phyloP scores from a whole-genome alignment of 140 eudicot genomes.

The Stevia rebaudiana region DNA sequence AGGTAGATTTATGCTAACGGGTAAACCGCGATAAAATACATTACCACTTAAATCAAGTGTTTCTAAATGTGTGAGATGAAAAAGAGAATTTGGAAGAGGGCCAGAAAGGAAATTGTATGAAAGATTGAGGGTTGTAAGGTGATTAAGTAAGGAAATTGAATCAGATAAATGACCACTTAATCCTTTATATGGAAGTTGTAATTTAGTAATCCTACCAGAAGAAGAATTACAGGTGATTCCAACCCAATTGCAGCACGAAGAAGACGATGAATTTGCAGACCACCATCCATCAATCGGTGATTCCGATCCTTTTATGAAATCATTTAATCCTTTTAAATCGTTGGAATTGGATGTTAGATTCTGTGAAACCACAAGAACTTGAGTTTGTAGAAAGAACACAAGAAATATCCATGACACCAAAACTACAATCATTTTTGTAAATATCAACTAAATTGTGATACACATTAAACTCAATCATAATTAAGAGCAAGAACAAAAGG shows the following conservation, averaged over 20 bases:
- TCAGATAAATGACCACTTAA: constrained; percentile 28
- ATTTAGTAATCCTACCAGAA: constrained; percentile 35
- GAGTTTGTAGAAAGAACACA: constrained; percentile 13
- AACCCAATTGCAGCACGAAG: constrained; percentile 47
- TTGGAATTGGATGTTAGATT: constrained; percentile 30
- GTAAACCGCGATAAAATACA: constrained; percentile 16
- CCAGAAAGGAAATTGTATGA: constrained; percentile 45
- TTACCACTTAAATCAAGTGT: constrained; percentile 37
- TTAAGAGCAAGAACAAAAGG: too few relatives aligned
- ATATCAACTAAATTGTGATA: too few relatives aligned
- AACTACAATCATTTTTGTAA: neutral
- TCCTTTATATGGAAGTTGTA: constrained; percentile 33
- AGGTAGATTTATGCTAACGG: constrained; percentile 29
- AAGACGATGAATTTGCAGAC: constrained; percentile 2
- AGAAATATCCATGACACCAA: neutral
- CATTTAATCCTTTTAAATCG: constrained; percentile 38
- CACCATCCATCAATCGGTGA: constrained; percentile 24
- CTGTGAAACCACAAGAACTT: constrained; percentile 13
- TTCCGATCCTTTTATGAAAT: constrained; percentile 29
- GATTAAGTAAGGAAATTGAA: constrained; percentile 35
- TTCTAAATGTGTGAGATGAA: constrained; percentile 28
- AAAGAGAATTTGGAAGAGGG: constrained; percentile 37
- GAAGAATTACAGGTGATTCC: constrained; percentile 45
- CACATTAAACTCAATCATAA: too few relatives aligned
- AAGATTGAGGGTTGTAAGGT: constrained; percentile 52